phyloP scores from a whole-genome alignment of 2,329 filamentous ascomycete species.

The Cladophialophora chaetospira region DNA sequence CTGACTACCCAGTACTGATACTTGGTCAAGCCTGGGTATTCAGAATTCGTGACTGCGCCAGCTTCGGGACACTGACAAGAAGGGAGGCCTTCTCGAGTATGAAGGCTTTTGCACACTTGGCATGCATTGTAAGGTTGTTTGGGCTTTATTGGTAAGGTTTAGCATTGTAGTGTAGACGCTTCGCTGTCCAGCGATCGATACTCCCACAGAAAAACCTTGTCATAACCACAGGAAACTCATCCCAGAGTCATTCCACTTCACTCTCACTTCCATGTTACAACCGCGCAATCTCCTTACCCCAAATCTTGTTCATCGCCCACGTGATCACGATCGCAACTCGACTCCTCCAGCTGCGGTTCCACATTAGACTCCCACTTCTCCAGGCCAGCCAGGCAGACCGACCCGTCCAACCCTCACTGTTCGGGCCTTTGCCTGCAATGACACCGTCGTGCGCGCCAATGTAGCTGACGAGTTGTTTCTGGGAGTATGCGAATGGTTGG shows the following conservation, averaged over 20 bases:
- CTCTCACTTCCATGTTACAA: constrained; percentile 14
- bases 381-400: constrained; percentile 48
- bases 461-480: constrained; percentile 44
- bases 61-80: no score
- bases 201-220: no score
- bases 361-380: constrained; percentile 43
- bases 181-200: no score
- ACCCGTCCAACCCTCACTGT: constrained; percentile 41
- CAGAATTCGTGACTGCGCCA: no score
- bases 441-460: constrained; percentile 47
- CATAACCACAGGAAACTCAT: neutral
- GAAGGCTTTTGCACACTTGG: no score
- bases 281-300: constrained; percentile 40
- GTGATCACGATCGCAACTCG: constrained; percentile 39
- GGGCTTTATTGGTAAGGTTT: no score
- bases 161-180: no score
- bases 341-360: constrained; percentile 40
- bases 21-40: no score
- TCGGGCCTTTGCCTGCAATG: constrained; percentile 39
- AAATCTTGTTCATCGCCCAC: constrained; percentile 39
- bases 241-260: neutral
- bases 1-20: no score
- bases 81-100: no score
- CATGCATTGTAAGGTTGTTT: no score
- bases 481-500: constrained; percentile 42